These are phyloP conservation scores for Mollisia scopiformis DNA, from an alignment of 2,329 filamentous ascomycete species.

Conservation along the genomic window DNA sequence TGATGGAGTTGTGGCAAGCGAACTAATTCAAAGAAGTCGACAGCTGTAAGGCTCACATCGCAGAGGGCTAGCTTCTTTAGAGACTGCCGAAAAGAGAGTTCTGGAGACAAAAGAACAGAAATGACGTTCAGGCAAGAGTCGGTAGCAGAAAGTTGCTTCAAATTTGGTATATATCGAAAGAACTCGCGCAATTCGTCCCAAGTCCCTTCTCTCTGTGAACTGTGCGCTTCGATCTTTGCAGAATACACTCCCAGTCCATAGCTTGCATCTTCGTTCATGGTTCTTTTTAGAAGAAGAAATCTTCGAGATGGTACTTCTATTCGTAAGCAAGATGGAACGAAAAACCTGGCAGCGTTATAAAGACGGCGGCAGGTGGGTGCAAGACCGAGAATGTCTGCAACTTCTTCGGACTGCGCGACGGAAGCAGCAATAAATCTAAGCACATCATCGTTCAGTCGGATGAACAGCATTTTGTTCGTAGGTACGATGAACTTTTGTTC, in stretches of 20 bases:
- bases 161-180: constrained; percentile 4
- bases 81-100: not conserved
- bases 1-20: no score
- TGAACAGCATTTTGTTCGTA: not conserved
- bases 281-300: not conserved
- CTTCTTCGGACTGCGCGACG: not conserved
- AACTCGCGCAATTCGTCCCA: not conserved
- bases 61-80: not conserved
- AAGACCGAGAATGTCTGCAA: constrained; percentile 1
- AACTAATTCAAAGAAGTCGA: no score
- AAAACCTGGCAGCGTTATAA: constrained; percentile 3
- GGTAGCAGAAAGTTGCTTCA: not conserved
- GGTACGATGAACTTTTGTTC: not conserved
- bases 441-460: not conserved
- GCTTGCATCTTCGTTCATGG: constrained; percentile 1
- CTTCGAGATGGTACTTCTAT: not conserved
- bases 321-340: not conserved
- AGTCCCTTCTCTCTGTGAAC: not conserved
- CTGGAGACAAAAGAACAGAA: not conserved
- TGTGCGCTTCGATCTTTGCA: not conserved
- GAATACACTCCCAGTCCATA: constrained; percentile 2
- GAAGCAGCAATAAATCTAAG: not conserved
- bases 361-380: not conserved
- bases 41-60: no score
- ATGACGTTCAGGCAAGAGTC: not conserved